Evolutionary conservation across 805 yeast genomes (phyloP).

Genomic region (Nakazawaea wickerhamii): DNA sequence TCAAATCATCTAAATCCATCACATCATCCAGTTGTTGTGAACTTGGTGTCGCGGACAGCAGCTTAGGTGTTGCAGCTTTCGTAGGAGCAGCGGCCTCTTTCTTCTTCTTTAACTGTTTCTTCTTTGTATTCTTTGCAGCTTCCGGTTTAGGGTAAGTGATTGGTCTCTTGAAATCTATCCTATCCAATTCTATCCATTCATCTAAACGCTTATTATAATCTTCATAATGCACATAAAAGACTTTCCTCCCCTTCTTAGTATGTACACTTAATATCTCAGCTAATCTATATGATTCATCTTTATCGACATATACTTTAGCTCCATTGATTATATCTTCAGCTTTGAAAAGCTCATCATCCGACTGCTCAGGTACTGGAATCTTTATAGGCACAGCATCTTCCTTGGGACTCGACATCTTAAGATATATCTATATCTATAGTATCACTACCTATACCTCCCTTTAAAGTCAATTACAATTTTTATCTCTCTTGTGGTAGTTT

Average conservation of each 20-base stretch:
- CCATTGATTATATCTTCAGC: conserved; percentile 60
- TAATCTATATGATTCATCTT: conserved; percentile 71
- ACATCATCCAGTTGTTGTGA: conserved; percentile 43
- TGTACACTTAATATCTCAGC: conserved; percentile 85
- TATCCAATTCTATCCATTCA: conserved; percentile 79
- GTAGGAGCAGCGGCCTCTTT: conserved; percentile 29
- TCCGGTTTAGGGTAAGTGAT: conserved; percentile 66
- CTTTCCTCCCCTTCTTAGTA: conserved; percentile 66
- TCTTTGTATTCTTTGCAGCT: conserved; percentile 37
- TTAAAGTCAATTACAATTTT: no score
- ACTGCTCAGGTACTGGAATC: conserved; percentile 21
- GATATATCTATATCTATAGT: no score
- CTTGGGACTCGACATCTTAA: conserved; percentile 6
- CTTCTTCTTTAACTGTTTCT: conserved; percentile 29
- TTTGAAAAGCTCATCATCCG: conserved; percentile 22
- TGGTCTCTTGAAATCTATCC: conserved; percentile 68
- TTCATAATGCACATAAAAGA: conserved; percentile 88
- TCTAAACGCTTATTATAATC: conserved; percentile 95
- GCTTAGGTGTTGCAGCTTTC: conserved; percentile 17
- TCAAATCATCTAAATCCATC: conserved; percentile 77
- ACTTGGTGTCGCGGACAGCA: conserved; percentile 14
- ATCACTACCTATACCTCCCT: no score
- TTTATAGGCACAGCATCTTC: conserved; percentile 8
- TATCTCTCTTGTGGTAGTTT: no score
- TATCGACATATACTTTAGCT: conserved; percentile 74